Conservation (phyloP, 306 rosid species). For the Hippophae tibetana region DNA sequence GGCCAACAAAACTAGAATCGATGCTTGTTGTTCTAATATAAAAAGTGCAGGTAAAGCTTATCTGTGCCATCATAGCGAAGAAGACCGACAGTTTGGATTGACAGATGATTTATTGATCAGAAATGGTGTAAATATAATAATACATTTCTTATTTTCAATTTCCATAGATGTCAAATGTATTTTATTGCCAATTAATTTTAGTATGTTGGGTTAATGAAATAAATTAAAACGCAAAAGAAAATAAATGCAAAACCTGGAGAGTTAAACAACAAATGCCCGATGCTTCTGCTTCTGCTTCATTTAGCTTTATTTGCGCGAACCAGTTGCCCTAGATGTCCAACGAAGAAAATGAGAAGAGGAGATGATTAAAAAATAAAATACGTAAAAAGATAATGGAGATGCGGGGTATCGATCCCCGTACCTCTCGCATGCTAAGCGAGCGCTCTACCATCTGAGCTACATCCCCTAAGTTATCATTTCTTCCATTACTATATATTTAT, state of each 20-base stretch:
- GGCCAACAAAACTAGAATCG: too few relatives aligned
- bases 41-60: slow-evolving; percentile 54
- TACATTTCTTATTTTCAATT: neutral
- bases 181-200: too few relatives aligned
- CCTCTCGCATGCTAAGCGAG: slow-evolving; percentile 98
- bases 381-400: slow-evolving; percentile 30
- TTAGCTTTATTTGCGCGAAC: too few relatives aligned
- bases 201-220: too few relatives aligned
- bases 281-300: too few relatives aligned
- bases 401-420: slow-evolving; percentile 93
- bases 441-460: slow-evolving; percentile 99
- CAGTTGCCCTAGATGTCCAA: too few relatives aligned
- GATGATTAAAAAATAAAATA: too few relatives aligned
- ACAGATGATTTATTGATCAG: slow-evolving; percentile 73
- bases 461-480: slow-evolving; percentile 29
- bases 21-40: neutral
- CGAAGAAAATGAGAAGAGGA: too few relatives aligned
- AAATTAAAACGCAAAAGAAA: slow-evolving; percentile 34
- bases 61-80: slow-evolving; percentile 54
- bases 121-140: slow-evolving; percentile 41
- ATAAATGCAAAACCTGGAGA: slow-evolving; percentile 67
- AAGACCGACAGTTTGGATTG: slow-evolving; percentile 67
- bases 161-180: too few relatives aligned
- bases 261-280: neutral
- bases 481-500: too few relatives aligned